Evolutionary conservation across 2,329 filamentous ascomycete genomes (phyloP), one percentile per base, ranked within the genome.

Genomic region (Phoma herbarum): DNA sequence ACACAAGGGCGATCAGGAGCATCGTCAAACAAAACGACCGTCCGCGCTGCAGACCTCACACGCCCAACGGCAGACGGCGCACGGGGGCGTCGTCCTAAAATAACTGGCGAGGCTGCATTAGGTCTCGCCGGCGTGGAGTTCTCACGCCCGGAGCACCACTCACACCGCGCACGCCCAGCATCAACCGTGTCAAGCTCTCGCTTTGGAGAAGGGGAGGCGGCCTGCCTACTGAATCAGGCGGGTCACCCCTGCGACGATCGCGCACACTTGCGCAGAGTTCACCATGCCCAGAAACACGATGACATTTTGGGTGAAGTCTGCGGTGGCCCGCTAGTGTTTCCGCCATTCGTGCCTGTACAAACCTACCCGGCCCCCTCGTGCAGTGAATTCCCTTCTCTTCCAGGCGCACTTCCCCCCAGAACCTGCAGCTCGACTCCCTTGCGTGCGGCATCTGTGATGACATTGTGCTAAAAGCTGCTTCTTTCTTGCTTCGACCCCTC

Each of bases 231-330:
- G 48, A 67, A 62, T 44, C 29, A 52, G 64, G 44, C 48, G 61
- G 52, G 26, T n/a, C 16, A 23, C 61, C 66, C 65, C 62, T 65
- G 65, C 59, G 68, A 59, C 57, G 68, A 69, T 70, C 68, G 61
- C 44, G 52, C 53, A 58, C 58, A 50, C 48, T 53, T 46, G 45
- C 28, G 50, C 56, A 50, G 25, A 54, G 45, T 51, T 50, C 45
- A 51, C 44, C 8, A n/a, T 20, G 53, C 58, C 53, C 53, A 53
- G 53, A 50, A 31, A n/a, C 46, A 46, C 56, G 22, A 50, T 51
- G 50, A 51, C 41, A 41, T 20, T 53, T 59, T 59, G 44, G 50
- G 56, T 35, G 37, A 53, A 49, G 55, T 20, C 37, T 45, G 52
- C 43, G 28, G 37, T 29, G 58, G 62, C 60, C 49, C 66, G 14